These are phyloP conservation scores for Nemania serpens DNA, from an alignment of 2,329 filamentous ascomycete species.

Conservation along the genomic window DNA sequence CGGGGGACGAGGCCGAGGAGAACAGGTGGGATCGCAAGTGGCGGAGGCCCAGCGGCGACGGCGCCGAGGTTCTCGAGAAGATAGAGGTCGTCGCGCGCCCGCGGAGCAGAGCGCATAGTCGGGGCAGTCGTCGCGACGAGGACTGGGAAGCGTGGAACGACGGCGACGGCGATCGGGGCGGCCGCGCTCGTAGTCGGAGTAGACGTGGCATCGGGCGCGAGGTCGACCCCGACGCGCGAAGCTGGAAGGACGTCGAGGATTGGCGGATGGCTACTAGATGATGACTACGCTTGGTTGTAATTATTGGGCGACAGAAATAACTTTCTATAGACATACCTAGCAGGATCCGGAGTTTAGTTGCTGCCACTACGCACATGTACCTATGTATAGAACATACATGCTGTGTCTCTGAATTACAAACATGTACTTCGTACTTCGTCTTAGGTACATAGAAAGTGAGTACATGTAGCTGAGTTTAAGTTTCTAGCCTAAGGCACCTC, in stretches of 20 bases:
- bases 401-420: no score
- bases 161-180: not conserved
- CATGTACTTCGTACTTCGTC: no score
- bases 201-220: constrained; percentile 34
- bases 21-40: constrained; percentile 37
- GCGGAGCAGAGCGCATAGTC: constrained; percentile 21
- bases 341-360: no score
- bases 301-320: no score
- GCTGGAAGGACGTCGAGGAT: constrained; percentile 43
- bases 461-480: no score
- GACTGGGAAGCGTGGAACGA: constrained; percentile 30
- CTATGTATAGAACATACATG: no score
- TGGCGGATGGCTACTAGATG: constrained; percentile 36
- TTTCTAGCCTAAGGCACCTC: no score
- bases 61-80: constrained; percentile 23
- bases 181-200: not conserved
- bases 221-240: constrained; percentile 39
- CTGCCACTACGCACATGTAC: no score
- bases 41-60: constrained; percentile 20
- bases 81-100: constrained; percentile 35
- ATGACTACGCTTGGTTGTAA: not conserved
- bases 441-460: no score
- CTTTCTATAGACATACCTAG: no score
- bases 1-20: constrained; percentile 34
- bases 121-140: constrained; percentile 14